These are phyloP conservation scores for Pleomassaria siparia DNA, from an alignment of 2,329 filamentous ascomycete species.

Conservation along the genomic window DNA sequence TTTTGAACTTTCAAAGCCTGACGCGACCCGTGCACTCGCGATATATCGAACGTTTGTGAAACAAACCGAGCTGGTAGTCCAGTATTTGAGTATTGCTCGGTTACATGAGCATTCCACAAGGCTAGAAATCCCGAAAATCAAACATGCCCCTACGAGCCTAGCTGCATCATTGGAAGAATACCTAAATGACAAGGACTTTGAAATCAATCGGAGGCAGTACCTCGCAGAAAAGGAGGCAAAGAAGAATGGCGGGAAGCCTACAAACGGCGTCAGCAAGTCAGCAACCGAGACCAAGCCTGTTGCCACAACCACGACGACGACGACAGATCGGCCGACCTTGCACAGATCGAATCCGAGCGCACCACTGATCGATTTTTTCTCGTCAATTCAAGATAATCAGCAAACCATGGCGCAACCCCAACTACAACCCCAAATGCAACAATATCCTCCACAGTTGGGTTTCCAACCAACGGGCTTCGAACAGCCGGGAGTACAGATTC, in stretches of 20 bases:
- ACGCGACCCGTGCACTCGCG: conserved; percentile 86
- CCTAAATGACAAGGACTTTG: conserved; percentile 90
- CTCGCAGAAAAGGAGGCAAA: conserved; percentile 81
- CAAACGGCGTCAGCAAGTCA: conserved; percentile 42
- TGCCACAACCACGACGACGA: conserved; percentile 19
- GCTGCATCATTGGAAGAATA: conserved; percentile 92
- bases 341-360: conserved; percentile 24
- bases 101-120: conserved; percentile 91
- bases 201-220: conserved; percentile 89
- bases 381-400: conserved; percentile 37
- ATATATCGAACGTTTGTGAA: conserved; percentile 92
- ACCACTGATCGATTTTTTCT: conserved; percentile 39
- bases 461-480: conserved; percentile 21
- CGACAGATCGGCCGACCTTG: conserved; percentile 7
- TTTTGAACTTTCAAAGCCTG: conserved; percentile 94
- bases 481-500: conserved; percentile 20
- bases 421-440: conserved; percentile 36
- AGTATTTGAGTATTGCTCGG: conserved; percentile 82
- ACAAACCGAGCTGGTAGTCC: conserved; percentile 90
- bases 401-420: conserved; percentile 39
- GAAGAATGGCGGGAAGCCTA: conserved; percentile 50
- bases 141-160: conserved; percentile 92
- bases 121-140: conserved; percentile 93
- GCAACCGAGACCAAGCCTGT: conserved; percentile 35
- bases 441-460: conserved; percentile 34